Conservation (phyloP, 2,329 filamentous ascomycete species). For the Exophiala lecanii-corni region DNA sequence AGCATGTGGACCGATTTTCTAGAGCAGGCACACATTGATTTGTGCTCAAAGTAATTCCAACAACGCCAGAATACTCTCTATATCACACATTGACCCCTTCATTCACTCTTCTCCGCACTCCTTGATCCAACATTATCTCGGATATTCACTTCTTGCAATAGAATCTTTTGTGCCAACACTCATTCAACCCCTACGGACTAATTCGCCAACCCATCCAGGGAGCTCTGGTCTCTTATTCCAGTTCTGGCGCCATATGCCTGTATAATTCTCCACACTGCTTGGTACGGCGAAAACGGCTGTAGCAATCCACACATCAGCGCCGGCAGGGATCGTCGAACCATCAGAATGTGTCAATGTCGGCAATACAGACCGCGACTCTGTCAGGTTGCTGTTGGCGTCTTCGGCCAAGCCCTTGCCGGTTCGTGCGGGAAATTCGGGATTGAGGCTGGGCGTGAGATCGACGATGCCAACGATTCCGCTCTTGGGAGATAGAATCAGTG, state of each 20-base stretch:
- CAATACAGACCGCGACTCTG: conserved; percentile 67
- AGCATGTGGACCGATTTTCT: too few species aligned
- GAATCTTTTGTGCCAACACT: too few species aligned
- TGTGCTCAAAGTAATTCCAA: too few species aligned
- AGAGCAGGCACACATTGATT: too few species aligned
- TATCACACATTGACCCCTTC: too few species aligned
- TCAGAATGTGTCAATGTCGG: conserved; percentile 55
- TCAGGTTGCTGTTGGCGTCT: conserved; percentile 73
- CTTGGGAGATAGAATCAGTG: conserved; percentile 44
- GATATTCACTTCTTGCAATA: too few species aligned
- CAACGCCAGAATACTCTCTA: too few species aligned
- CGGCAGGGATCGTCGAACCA: conserved; percentile 51
- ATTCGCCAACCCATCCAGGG: conserved; percentile 54
- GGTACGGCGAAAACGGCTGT: conserved; percentile 69
- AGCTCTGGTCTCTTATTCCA: conserved; percentile 58
- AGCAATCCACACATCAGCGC: conserved; percentile 61
- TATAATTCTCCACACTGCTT: conserved; percentile 48
- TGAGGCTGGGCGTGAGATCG: conserved; percentile 32
- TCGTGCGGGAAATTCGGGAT: conserved; percentile 31
- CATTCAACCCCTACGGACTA: too few species aligned
- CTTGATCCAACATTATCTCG: too few species aligned
- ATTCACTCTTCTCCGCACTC: too few species aligned
- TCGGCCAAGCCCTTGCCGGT: conserved; percentile 65
- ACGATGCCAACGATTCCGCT: conserved; percentile 50
- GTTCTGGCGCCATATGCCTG: conserved; percentile 52